Evolutionary conservation across 768 basidiomycete genomes (phyloP), one percentile per base, ranked within the genome.

Genomic region (Cystofilobasidium ferigula): DNA sequence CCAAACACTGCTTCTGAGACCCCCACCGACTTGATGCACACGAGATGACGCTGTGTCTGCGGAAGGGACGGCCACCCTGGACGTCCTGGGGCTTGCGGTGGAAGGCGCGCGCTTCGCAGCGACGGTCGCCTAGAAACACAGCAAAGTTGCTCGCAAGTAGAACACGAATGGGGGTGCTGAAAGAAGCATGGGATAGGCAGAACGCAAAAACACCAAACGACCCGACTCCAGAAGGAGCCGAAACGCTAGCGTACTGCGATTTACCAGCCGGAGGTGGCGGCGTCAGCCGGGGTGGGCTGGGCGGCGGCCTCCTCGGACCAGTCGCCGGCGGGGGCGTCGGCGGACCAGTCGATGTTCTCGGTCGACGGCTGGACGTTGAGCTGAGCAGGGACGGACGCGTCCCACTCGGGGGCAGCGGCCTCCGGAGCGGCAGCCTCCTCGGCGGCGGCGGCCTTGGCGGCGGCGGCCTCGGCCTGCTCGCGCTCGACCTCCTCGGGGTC

Each of bases 401-500:
- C 77, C 77, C 76, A 78, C 67, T 76, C 75, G 42, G 70, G 71
- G 63, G 73, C 72, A 64, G 72, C 74, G 58, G 70, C 69, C 59
- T 70, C 73, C 32, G 70, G 42, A 45, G 80, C 77, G 42, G 79
- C 77, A 45, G 79, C 76, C 67, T 75, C 77, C 62, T 79, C 81
- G 58, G 75, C 77, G 59, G 78, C 77, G 60, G 80, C 78, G 79
- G 92, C 92, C 72, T 88, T 88, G 70, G 86, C 84, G 32, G 89
- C 88, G 76, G 89, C 90, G 76, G 91, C 93, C 74, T 76, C 76
- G 60, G 88, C 86, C 76, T 91, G 89, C 80, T 97, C 94, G 79
- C 88, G 89, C 84, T 97, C 93, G 72, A 97, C 88, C 79, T 99
- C 95, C 77, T 99, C 93, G 69, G 94, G 92, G 80, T 97, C 94